These are phyloP conservation scores for Coemansia sp. DNA, from an alignment of 192 early-diverging fungal genomes.

Conservation along the genomic window DNA sequence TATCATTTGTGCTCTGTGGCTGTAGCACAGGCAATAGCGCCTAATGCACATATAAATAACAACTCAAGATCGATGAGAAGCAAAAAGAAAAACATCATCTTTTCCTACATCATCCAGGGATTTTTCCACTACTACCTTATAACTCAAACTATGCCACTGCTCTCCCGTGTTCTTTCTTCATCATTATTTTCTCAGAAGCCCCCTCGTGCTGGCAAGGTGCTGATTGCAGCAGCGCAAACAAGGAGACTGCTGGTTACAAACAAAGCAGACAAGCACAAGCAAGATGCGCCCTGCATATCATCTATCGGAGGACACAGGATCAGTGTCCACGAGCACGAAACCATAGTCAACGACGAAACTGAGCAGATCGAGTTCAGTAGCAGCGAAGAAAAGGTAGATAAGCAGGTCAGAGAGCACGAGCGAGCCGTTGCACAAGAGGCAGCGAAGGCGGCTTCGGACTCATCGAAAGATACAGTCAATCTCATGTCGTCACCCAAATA, in stretches of 20 bases:
- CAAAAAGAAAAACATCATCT: too few species aligned
- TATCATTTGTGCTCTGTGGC: too few species aligned
- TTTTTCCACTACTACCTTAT: not conserved
- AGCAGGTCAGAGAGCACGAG: conserved; percentile 19
- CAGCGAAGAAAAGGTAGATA: not conserved
- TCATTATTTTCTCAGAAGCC: not conserved
- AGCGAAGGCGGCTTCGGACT: conserved; percentile 12
- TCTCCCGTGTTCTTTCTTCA: not conserved
- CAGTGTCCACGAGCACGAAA: conserved; percentile 14
- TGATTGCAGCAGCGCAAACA: not conserved
- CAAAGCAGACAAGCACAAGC: not conserved
- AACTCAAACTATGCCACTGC: not conserved
- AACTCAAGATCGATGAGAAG: too few species aligned
- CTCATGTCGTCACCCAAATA: conserved; percentile 16
- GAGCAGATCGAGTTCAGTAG: not conserved
- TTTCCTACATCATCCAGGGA: too few species aligned
- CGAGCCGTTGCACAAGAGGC: conserved; percentile 19
- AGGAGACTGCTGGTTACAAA: not conserved
- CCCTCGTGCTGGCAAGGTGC: not conserved
- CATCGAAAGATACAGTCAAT: conserved; percentile 18
- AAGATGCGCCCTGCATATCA: not conserved
- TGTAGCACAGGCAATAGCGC: too few species aligned
- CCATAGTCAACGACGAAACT: not conserved
- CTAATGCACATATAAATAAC: too few species aligned
- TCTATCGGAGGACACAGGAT: conserved; percentile 7